These are phyloP conservation scores for Penicillium odoratum DNA, from an alignment of 495 filamentous ascomycete species.

Conservation along the genomic window DNA sequence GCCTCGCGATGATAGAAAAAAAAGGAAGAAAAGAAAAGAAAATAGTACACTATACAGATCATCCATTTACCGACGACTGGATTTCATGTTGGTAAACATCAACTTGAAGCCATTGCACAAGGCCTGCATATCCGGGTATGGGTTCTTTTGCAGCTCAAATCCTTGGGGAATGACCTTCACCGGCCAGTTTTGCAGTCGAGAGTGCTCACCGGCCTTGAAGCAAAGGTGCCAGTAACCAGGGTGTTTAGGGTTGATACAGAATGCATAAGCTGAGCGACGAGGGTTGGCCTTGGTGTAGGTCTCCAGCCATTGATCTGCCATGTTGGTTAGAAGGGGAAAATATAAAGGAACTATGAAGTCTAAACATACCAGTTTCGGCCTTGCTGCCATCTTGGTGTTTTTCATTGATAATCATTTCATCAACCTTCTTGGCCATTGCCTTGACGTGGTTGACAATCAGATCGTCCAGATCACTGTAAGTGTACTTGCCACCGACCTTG, in stretches of 20 bases:
- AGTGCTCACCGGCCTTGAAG: constrained; percentile 84
- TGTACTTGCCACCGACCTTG: constrained; percentile 82
- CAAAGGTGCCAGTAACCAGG: constrained; percentile 93
- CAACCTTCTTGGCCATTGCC: constrained; percentile 96
- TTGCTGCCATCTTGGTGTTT: constrained; percentile 83
- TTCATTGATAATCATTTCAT: constrained; percentile 90
- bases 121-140: constrained; percentile 90
- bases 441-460: constrained; percentile 96
- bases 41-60: constrained; percentile 33
- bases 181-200: constrained; percentile 73
- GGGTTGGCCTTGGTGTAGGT: constrained; percentile 97
- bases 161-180: constrained; percentile 88
- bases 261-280: constrained; percentile 86
- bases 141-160: constrained; percentile 81
- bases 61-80: constrained; percentile 25
- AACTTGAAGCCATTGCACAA: constrained; percentile 87
- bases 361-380: constrained; percentile 75
- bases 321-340: constrained; percentile 11
- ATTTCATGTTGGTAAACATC: constrained; percentile 58
- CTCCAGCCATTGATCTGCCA: constrained; percentile 84
- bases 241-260: constrained; percentile 88
- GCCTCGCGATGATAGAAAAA: not conserved
- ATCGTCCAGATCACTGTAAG: constrained; percentile 94
- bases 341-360: constrained; percentile 6
- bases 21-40: not conserved